Evolutionary conservation across 352 stramenopile species (phyloP).

Genomic region (Blastocystis sp.): DNA sequence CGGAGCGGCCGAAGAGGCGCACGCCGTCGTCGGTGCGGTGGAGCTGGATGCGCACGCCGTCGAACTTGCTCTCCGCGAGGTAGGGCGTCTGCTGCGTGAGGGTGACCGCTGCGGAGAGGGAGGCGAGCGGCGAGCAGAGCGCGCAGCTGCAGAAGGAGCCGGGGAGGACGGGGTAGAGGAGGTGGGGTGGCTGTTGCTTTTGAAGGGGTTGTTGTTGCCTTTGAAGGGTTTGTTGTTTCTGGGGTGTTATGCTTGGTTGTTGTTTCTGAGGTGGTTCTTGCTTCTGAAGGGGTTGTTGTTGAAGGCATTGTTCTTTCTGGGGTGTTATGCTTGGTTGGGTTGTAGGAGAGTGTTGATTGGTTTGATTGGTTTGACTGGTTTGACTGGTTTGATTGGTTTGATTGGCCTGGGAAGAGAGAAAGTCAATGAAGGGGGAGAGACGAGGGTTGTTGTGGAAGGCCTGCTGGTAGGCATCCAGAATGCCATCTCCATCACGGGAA

Average conservation of each 20-base stretch:
- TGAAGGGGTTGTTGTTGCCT: too few relatives aligned
- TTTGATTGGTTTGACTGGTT: neutral
- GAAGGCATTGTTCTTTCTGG: too few relatives aligned
- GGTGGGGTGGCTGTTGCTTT: too few relatives aligned
- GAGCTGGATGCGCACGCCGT: constrained; percentile 50
- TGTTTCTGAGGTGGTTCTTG: too few relatives aligned
- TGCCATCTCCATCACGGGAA: neutral
- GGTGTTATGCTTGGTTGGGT: too few relatives aligned
- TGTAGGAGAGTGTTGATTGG: too few relatives aligned
- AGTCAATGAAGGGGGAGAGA: constrained; percentile 35
- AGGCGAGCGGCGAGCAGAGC: constrained; percentile 31
- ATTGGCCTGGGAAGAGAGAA: neutral
- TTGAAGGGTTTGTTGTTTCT: too few relatives aligned
- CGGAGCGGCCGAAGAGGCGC: constrained; percentile 28
- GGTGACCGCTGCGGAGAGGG: neutral
- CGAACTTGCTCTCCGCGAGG: constrained; percentile 26
- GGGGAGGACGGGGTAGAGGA: constrained; percentile 10
- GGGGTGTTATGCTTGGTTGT: too few relatives aligned
- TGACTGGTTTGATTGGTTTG: neutral
- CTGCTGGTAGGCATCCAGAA: neutral
- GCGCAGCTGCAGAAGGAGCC: constrained; percentile 43
- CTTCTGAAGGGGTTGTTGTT: too few relatives aligned
- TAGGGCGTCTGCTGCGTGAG: neutral
- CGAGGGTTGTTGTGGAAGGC: constrained; percentile 19
- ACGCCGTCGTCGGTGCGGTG: neutral